Conservation (phyloP, 495 filamentous ascomycete genomes). For the Aspergillus indologenus region DNA sequence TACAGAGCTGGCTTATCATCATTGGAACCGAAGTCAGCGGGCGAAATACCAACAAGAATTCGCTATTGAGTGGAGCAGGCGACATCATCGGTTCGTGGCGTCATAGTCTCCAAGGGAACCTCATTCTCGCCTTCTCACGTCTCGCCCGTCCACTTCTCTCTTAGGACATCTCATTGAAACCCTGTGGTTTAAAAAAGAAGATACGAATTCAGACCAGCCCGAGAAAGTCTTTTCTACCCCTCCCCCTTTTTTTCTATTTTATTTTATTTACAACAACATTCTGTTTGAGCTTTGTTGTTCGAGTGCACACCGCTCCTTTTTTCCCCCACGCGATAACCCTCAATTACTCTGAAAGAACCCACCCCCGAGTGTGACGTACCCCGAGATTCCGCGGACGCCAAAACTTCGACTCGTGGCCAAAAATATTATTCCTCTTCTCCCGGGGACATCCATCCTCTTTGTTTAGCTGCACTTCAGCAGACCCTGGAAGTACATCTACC, state of each 20-base stretch:
- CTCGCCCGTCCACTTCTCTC: neutral
- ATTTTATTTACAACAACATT: slow-evolving; percentile 5
- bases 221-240: neutral
- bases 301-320: slow-evolving; percentile 4
- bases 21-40: slow-evolving; percentile 1
- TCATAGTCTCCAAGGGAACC: slow-evolving; percentile 9
- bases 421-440: neutral
- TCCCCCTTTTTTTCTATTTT: slow-evolving; percentile 21
- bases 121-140: neutral
- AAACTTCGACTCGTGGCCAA: neutral
- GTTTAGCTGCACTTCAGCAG: neutral
- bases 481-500: neutral
- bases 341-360: neutral
- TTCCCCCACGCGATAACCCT: neutral
- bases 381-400: neutral
- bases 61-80: slow-evolving; percentile 28
- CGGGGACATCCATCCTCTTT: neutral
- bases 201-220: neutral
- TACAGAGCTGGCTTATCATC: slow-evolving; percentile 18
- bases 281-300: neutral
- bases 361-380: slow-evolving; percentile 2
- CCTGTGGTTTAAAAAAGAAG: neutral
- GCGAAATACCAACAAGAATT: neutral
- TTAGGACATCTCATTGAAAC: neutral
- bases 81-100: slow-evolving; percentile 28